Conservation (phyloP, 1,284 basidiomycete species). For the Trichosporon inkin region DNA sequence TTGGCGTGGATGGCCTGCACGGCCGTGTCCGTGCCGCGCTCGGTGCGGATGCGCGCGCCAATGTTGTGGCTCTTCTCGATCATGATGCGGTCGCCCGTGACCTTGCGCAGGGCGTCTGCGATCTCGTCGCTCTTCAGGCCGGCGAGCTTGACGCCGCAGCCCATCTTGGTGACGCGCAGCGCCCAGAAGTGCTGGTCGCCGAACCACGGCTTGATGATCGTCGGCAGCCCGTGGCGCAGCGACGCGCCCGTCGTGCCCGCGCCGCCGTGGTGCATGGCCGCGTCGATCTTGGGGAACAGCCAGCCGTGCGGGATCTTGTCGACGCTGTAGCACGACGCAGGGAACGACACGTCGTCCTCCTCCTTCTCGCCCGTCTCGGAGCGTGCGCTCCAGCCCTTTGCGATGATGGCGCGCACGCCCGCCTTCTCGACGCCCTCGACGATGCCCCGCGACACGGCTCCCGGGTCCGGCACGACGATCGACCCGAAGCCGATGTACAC, state of each 20-base stretch:
- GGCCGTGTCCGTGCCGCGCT: conserved; percentile 49
- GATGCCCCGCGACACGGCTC: conserved; percentile 61
- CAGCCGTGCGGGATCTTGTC: conserved; percentile 74
- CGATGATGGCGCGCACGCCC: conserved; percentile 66
- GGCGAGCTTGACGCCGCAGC: conserved; percentile 56
- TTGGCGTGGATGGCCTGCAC: conserved; percentile 38
- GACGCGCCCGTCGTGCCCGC: conserved; percentile 68
- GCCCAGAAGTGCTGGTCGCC: conserved; percentile 71
- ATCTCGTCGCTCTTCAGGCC: conserved; percentile 57
- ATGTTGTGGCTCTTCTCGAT: conserved; percentile 62
- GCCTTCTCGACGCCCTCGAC: conserved; percentile 63
- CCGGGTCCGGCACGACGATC: conserved; percentile 68
- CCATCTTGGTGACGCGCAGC: conserved; percentile 60
- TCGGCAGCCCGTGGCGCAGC: conserved; percentile 67
- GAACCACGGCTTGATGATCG: conserved; percentile 69
- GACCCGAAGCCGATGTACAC: conserved; percentile 71
- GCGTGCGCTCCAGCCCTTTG: conserved; percentile 71
- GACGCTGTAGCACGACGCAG: conserved; percentile 50
- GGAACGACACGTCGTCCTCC: conserved; percentile 51
- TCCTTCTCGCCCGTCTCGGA: conserved; percentile 46
- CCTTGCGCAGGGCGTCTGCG: conserved; percentile 57
- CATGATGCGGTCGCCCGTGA: conserved; percentile 59
- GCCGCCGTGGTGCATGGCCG: conserved; percentile 65
- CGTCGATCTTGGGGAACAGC: conserved; percentile 63
- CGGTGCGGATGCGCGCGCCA: conserved; percentile 60